These are phyloP conservation scores for Striga asiatica DNA, from an alignment of 257 asterid species.

Conservation along the genomic window DNA sequence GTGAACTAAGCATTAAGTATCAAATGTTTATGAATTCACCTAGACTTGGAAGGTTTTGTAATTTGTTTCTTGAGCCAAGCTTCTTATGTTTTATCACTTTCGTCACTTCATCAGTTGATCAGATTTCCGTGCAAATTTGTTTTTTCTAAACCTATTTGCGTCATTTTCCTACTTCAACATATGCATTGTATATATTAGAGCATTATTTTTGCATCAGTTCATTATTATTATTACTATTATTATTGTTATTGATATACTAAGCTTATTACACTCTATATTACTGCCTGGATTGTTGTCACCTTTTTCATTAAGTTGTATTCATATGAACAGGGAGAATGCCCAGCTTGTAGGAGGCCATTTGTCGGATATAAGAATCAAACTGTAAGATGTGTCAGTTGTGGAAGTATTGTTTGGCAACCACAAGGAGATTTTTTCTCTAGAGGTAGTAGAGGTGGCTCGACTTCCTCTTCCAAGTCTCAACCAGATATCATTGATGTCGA, in stretches of 20 bases:
- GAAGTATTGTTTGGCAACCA: slow-evolving; percentile 92
- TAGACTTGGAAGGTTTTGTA: not conserved
- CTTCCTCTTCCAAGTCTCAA: slow-evolving; percentile 56
- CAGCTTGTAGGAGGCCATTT: slow-evolving; percentile 81
- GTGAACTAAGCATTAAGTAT: not conserved
- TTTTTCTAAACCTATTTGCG: not conserved
- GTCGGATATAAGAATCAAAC: slow-evolving; percentile 80
- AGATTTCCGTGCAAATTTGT: not conserved
- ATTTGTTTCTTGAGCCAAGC: not conserved
- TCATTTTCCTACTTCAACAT: not conserved
- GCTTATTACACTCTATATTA: not conserved
- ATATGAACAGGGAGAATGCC: slow-evolving; percentile 79
- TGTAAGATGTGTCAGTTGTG: slow-evolving; percentile 72
- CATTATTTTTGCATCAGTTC: not conserved
- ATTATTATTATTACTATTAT: not conserved
- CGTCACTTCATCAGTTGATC: not conserved
- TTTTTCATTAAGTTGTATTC: slow-evolving; percentile 2
- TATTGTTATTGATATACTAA: not conserved
- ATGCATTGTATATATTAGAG: not conserved
- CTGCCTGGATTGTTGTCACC: not conserved
- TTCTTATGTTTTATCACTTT: not conserved
- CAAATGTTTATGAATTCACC: not conserved
- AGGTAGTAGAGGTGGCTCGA: slow-evolving; percentile 53
- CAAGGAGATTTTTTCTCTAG: slow-evolving; percentile 51
- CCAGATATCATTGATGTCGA: slow-evolving; percentile 87